These are phyloP conservation scores for Haplosporangium sp. DNA, from an alignment of 371 early-diverging fungal species.

Conservation along the genomic window DNA sequence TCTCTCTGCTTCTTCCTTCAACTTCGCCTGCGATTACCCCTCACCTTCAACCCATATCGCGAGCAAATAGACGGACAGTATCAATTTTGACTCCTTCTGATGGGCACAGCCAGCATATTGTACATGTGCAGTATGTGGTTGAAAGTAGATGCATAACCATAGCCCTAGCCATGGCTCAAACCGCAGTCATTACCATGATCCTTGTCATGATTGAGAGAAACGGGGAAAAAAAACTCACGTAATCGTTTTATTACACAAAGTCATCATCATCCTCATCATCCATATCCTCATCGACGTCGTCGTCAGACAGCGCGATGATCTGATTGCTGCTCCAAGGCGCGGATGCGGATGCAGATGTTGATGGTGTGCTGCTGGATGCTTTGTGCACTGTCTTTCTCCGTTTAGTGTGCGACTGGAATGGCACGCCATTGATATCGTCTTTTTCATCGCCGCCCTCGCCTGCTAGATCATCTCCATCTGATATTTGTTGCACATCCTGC, in stretches of 20 bases:
- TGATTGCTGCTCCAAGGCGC: neutral
- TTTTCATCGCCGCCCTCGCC: neutral
- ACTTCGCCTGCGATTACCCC: too few species aligned
- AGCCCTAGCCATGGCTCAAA: too few species aligned
- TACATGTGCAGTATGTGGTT: too few species aligned
- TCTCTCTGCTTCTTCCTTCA: too few species aligned
- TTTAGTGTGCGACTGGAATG: neutral
- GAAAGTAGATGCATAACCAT: too few species aligned
- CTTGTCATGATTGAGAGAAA: too few species aligned
- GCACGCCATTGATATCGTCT: conserved; percentile 1
- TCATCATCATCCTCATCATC: conserved; percentile 16
- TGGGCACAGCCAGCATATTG: too few species aligned
- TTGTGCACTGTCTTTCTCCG: neutral
- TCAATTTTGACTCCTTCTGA: too few species aligned
- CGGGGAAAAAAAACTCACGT: too few species aligned
- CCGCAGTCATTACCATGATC: too few species aligned
- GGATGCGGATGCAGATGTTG: neutral
- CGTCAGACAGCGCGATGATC: neutral
- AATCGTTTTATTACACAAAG: conserved; percentile 2
- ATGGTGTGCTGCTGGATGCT: too few species aligned
- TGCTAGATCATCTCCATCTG: conserved; percentile 1
- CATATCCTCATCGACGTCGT: neutral
- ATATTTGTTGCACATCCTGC: conserved; percentile 3
- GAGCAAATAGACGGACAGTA: neutral
- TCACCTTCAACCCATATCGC: too few species aligned